A percentile compares a stretch with the other conserved stretches of the same genome.
These are phyloP conservation scores for Trichoderma sp. DNA, from an alignment of 2,329 filamentous ascomycete genomes.

Conservation along the genomic window DNA sequence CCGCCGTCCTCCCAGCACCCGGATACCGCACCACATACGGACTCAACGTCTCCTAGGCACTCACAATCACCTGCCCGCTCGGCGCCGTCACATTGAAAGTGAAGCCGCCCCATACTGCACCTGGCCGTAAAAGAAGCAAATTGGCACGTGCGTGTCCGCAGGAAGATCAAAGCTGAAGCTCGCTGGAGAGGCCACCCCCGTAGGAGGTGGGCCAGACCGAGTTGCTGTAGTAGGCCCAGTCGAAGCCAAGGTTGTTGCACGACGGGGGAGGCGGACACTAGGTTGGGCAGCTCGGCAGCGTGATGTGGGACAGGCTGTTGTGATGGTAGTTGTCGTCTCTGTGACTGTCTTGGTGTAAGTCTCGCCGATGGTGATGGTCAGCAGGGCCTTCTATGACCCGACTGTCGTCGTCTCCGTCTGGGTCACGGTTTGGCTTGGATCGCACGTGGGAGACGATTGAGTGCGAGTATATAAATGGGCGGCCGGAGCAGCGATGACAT, in stretches of 20 bases:
- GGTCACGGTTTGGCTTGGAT: slow-evolving; percentile 4
- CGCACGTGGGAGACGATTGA: slow-evolving; percentile 4
- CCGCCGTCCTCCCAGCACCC: slow-evolving; percentile 23
- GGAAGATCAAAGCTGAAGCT: slow-evolving; percentile 31
- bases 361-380: slow-evolving; percentile 1
- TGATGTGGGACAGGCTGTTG: not conserved
- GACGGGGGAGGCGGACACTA: not conserved
- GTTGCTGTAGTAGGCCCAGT: slow-evolving; percentile 11
- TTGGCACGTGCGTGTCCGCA: slow-evolving; percentile 24
- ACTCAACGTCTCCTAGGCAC: not conserved
- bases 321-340: not conserved
- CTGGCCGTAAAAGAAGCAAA: slow-evolving; percentile 30
- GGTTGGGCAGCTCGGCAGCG: not conserved
- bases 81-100: slow-evolving; percentile 25
- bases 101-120: slow-evolving; percentile 27
- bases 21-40: slow-evolving; percentile 26
- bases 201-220: slow-evolving; percentile 15
- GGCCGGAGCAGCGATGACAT: slow-evolving; percentile 2
- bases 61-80: slow-evolving; percentile 25
- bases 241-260: slow-evolving; percentile 6
- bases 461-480: not conserved
- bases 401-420: slow-evolving; percentile 2
- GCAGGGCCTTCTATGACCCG: slow-evolving; percentile 1
- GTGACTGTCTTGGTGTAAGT: not conserved
- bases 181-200: slow-evolving; percentile 17